phyloP scores from a whole-genome alignment of 2,329 filamentous ascomycete genomes.

The Elsinoe necatrix region DNA sequence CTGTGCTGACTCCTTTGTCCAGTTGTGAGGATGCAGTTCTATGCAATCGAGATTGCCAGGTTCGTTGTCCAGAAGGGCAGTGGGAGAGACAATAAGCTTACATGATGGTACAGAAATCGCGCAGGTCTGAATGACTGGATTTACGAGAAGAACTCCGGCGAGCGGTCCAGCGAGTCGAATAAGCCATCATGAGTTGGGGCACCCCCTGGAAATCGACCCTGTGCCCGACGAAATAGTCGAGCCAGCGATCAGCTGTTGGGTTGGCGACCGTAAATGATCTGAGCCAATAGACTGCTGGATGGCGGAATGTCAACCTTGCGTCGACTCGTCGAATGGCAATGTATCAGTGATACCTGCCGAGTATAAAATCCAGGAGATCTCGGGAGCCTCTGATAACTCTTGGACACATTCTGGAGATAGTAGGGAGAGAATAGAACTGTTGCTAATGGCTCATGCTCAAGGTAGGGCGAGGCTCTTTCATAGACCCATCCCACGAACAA shows the following conservation, averaged over 20 bases:
- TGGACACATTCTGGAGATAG: conserved; percentile 25
- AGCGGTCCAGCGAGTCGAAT: conserved; percentile 48
- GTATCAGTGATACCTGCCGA: conserved; percentile 21
- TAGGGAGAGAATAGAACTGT: neutral
- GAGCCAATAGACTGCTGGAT: neutral
- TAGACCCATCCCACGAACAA: conserved; percentile 9
- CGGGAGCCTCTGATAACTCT: conserved; percentile 22
- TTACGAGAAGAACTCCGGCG: conserved; percentile 59
- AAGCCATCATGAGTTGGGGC: conserved; percentile 21
- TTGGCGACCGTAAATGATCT: neutral
- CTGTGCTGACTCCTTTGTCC: conserved; percentile 4
- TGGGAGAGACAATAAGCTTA: conserved; percentile 13
- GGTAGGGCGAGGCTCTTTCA: conserved; percentile 12
- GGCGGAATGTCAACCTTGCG: conserved; percentile 3
- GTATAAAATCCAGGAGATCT: conserved; percentile 23
- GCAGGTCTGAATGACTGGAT: conserved; percentile 94
- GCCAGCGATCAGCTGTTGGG: too few species aligned
- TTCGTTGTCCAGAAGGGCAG: conserved; percentile 29
- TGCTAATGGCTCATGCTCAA: neutral
- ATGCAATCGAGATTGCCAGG: conserved; percentile 68
- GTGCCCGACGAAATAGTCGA: neutral
- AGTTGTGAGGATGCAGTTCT: conserved; percentile 73
- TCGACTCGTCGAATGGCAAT: neutral
- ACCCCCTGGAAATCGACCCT: neutral
- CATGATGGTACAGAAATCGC: conserved; percentile 54